These are phyloP conservation scores for Neurospora hispaniola DNA, from an alignment of 495 filamentous ascomycete genomes.

Conservation along the genomic window DNA sequence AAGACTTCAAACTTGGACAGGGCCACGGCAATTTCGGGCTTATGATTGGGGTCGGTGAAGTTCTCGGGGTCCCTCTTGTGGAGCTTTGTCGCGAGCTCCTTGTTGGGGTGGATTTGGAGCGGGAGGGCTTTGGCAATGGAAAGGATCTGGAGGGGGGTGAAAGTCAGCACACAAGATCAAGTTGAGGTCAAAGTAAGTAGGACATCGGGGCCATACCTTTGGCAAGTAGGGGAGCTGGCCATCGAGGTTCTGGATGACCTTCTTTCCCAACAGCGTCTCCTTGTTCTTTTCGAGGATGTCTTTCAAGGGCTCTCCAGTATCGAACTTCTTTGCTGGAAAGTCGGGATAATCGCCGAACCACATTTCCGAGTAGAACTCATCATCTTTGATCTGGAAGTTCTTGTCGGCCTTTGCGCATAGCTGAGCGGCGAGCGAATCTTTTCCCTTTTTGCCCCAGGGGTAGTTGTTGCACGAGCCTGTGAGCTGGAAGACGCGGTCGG, in stretches of 20 bases:
- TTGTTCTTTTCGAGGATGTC: slow-evolving; percentile 55
- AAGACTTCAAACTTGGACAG: slow-evolving; percentile 72
- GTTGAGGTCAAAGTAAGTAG: too few species aligned
- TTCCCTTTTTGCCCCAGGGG: slow-evolving; percentile 60
- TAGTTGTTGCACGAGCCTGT: slow-evolving; percentile 45
- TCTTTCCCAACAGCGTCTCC: slow-evolving; percentile 51
- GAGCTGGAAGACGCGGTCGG: slow-evolving; percentile 36
- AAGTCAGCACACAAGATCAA: background rate
- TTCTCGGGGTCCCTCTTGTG: slow-evolving; percentile 52
- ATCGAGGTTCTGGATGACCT: slow-evolving; percentile 52
- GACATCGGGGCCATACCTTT: slow-evolving; percentile 37
- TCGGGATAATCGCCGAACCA: slow-evolving; percentile 78
- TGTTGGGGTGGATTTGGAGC: slow-evolving; percentile 72
- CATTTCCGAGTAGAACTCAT: slow-evolving; percentile 55
- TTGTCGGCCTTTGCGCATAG: slow-evolving; percentile 55
- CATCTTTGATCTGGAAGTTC: slow-evolving; percentile 59
- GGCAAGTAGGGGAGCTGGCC: slow-evolving; percentile 62
- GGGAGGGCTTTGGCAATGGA: slow-evolving; percentile 71
- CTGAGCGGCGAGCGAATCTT: slow-evolving; percentile 57
- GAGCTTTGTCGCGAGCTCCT: slow-evolving; percentile 49
- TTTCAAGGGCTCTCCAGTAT: slow-evolving; percentile 52
- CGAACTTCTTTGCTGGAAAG: slow-evolving; percentile 51
- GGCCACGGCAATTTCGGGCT: slow-evolving; percentile 73
- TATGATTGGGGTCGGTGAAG: slow-evolving; percentile 67
- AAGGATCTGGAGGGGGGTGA: slow-evolving; percentile 39